Conservation (phyloP, 106 monocot species). For the Alisma plantagoaquatica region DNA sequence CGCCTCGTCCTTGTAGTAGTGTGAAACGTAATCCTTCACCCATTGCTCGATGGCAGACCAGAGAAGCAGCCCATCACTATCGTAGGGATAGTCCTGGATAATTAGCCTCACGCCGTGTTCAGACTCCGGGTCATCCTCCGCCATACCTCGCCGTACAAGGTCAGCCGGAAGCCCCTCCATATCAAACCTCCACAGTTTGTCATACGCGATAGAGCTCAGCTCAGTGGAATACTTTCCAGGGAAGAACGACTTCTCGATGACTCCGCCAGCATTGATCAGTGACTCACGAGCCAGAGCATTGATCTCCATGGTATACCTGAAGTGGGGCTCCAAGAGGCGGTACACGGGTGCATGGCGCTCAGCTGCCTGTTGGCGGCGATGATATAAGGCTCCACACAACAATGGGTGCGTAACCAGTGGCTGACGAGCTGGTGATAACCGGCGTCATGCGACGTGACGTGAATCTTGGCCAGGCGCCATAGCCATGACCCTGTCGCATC, state of each 20-base stretch:
- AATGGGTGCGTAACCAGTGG: conserved; percentile 88
- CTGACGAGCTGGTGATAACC: conserved; percentile 96
- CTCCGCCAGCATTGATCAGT: conserved; percentile 71
- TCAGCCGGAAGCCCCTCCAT: conserved; percentile 80
- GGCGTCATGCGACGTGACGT: conserved; percentile 91
- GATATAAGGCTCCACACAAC: conserved; percentile 77
- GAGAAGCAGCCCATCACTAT: conserved; percentile 78
- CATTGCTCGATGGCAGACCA: conserved; percentile 69
- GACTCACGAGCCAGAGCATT: conserved; percentile 78
- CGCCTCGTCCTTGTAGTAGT: conserved; percentile 32
- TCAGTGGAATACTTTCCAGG: conserved; percentile 58
- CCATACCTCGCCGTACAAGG: conserved; percentile 80
- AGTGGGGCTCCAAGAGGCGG: conserved; percentile 88
- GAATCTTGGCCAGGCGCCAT: conserved; percentile 97
- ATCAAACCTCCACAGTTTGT: conserved; percentile 59
- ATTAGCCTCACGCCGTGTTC: conserved; percentile 64
- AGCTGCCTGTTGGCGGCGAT: conserved; percentile 69
- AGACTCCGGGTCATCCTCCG: conserved; percentile 53
- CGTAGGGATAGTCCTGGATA: conserved; percentile 93
- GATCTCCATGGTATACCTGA: conserved; percentile 80
- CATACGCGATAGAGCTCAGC: conserved; percentile 71
- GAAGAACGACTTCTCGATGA: conserved; percentile 85
- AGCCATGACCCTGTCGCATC: conserved; percentile 82
- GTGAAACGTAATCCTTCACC: conserved; percentile 33
- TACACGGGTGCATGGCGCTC: conserved; percentile 77